Base-by-base conservation (phyloP, 202 grass and related monocot species). In the Panicum virgatum region DNA sequence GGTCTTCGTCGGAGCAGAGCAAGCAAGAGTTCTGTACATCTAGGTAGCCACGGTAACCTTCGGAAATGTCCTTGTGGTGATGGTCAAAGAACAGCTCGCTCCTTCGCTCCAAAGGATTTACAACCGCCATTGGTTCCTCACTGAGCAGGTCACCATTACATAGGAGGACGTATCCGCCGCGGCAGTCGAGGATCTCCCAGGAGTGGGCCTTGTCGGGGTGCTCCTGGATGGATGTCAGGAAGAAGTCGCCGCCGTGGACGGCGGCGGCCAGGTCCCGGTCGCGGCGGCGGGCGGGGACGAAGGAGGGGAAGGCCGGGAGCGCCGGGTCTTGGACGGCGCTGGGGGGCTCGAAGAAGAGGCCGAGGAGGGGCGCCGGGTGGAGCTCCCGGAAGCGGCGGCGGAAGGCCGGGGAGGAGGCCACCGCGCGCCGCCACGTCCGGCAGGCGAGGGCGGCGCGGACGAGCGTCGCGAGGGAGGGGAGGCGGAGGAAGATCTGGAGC, bases 181-280 rank as follows among this genome's bases (percentile, higher is more conserved):
- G 6, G 39, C 73, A 62, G 9, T 61, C 73, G 4, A 1, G 0
- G 23, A 62, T 46, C 4, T 46, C 14, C 73, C 73, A 76, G 73
- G 37, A 42, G 53, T 5, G 54, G 56, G 56, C 7, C 53, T 40
- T 25, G 7, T 18, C 25, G 15, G 53, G 38, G 54, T 5, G 13
- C 2, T 20, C 39, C 22, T 62, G 39, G 4, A 77, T 40, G 22
- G 22, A 76, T 6, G 54, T 76, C 37, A 76, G 25, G 23, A 61
- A 61, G 38, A 76, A 76, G 22, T 76, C 73, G 14, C 54, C 73
- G 23, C 54, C 56, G 20, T 37, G 52, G 72, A 59, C 32, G 34
- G 72, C 72, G 72, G 53, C 72, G 7, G 8, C 23, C 14, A 30
- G 27, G 5, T 82, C 54, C 3, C 19, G 7, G 43, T 53, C 56